Evolutionary conservation across 371 early-diverging fungal species (phyloP), one percentile per base, ranked within the genome.

Genomic region (Mortierella sp.): DNA sequence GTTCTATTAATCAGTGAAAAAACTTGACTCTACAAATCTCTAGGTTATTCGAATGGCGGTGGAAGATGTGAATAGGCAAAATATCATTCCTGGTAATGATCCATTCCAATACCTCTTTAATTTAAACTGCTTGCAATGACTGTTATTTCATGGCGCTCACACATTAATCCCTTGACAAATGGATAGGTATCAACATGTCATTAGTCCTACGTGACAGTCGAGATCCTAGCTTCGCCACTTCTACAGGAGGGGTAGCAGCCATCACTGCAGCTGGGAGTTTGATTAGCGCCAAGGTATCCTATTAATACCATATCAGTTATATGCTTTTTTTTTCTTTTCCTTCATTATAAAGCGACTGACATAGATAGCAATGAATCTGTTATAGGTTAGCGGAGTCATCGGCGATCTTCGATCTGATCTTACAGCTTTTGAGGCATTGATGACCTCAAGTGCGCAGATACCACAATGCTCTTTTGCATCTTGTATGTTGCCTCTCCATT

Each of bases 381-480:
- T 40, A 40, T 26, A 76, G 76, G 85, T 86, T 19, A 83, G 85
- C 47, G 86, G 89, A 37, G 87, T 89, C 19, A 88, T 92, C 67
- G 89, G 86, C 10, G 88, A 90, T 72, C 85, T 88, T 4, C 74
- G 80, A 0, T 86, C 86, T 61, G 85, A 85, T 2, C 85, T 88
- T 83, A 89, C 87, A 2, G 81, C 74, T 37, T 70, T 86, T 28
- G 87, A 87, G 68, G 88, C 89, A 12, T 61, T 89, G 32, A 86
- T 89, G 84, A 87, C 88, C 2, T 85, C 86, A 26, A 85, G 86
- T 3, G 58, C 87, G 0, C 73, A 85, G 53, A 85, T 89, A 7
- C 84, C 89, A 1, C 89, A 89, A 37, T 89, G 89, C 59, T 88
- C 89, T 2, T 88, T 84, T 61, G 84, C 87, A 7, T 86, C 89